Evolutionary conservation across 148 eudicot species (phyloP), one percentile per base, ranked within the genome.

Genomic region (Bassia scoparia): DNA sequence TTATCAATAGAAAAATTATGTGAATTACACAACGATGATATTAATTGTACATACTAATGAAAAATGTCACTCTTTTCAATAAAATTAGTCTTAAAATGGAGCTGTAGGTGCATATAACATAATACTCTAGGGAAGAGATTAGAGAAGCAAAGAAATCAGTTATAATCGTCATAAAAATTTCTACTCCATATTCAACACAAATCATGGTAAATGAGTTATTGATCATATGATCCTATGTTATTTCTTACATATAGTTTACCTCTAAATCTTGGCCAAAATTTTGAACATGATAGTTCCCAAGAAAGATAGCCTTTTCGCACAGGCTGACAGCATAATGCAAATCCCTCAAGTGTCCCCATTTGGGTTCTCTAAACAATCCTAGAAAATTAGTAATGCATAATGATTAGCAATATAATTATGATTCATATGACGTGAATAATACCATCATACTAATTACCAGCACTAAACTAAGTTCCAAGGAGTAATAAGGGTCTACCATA

Each of bases 281-380:
- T 55, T 84, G 78, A 17, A 73, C 66, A 5, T 14, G 69, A 15
- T 70, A 85, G 54, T 54, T 73, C 3, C 97, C 99, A 65, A 75
- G 80, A 30, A 95, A 83, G 70, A 90, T 75, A 55, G 94, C 85
- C 76, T 84, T 85, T 76, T 83, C 81, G 78, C 82, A 46, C 61
- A 89, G 75, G 49, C 55, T 78, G 64, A 95, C 44, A 66, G 94
- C 92, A 44, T 77, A 77, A 68, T 95, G 97, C 69, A 95, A 62
- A 80, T 91, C 94, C 80, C 84, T 82, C 33, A 90, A 82, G 81
- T 95, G 99, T 35, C 97, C 86, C 14, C 38, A 90, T 77, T 95
- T 95, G 43, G 99, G 97, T 44, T 86, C 92, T 74, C 99, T 88
- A 49, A 13, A 13, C 68, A 95, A 74, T 37, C 90, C 98, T 94